phyloP scores from a whole-genome alignment of 345 rosid species.

The Citrus australasica region DNA sequence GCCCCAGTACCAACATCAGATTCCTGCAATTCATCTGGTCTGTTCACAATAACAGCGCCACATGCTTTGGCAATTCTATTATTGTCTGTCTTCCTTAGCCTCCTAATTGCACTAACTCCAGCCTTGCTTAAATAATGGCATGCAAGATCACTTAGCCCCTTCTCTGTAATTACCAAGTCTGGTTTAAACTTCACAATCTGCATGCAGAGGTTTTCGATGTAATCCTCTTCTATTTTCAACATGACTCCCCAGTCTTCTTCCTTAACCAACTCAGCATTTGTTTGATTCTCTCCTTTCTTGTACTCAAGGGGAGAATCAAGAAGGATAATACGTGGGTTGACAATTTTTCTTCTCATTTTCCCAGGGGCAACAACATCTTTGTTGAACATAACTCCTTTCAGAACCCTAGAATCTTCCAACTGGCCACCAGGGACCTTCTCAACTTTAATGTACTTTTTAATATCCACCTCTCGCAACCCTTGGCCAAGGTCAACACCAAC shows the following conservation, averaged over 20 bases:
- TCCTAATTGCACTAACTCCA: conserved; percentile 91
- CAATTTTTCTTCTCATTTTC: conserved; percentile 92
- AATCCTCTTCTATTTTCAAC: conserved; percentile 91
- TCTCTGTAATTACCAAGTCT: conserved; percentile 86
- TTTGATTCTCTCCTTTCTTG: conserved; percentile 98
- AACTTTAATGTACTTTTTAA: conserved; percentile 84
- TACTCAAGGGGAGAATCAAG: conserved; percentile 96
- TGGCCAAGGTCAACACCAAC: conserved; percentile 95
- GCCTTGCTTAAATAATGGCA: conserved; percentile 93
- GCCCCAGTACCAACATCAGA: conserved; percentile 97
- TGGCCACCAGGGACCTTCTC: conserved; percentile 99
- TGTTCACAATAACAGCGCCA: conserved; percentile 92
- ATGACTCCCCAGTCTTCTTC: conserved; percentile 95
- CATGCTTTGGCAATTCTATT: conserved; percentile 95
- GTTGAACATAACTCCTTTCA: conserved; percentile 92
- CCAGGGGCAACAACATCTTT: conserved; percentile 96
- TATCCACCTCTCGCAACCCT: conserved; percentile 94
- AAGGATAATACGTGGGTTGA: conserved; percentile 79
- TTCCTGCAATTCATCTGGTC: conserved; percentile 94
- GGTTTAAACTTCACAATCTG: conserved; percentile 91
- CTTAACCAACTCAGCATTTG: conserved; percentile 85
- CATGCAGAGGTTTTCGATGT: conserved; percentile 70
- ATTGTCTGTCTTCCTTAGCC: conserved; percentile 88
- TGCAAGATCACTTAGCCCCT: conserved; percentile 95
- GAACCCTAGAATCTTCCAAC: conserved; percentile 86